These are phyloP conservation scores for Malus orientalis DNA, from an alignment of 306 rosid genomes.

Conservation along the genomic window DNA sequence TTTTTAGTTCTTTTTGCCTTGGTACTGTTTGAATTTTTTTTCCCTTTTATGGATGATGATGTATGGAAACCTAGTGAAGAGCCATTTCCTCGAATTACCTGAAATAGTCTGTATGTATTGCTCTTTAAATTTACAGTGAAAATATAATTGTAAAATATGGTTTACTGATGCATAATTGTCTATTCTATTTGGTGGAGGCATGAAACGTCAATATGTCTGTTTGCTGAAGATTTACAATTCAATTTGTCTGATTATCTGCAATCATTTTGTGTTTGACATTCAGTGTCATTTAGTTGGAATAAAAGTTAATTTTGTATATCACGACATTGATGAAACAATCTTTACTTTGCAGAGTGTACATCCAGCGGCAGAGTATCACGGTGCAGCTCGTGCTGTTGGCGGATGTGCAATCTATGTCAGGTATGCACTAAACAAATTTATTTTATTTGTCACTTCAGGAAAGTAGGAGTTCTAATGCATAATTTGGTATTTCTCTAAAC, in stretches of 20 bases:
- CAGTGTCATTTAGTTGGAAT: neutral
- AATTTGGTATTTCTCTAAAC: neutral
- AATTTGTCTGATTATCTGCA: neutral
- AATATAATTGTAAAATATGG: neutral
- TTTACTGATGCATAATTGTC: neutral
- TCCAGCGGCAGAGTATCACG: slow-evolving; percentile 90
- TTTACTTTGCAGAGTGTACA: slow-evolving; percentile 58
- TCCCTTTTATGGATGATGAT: neutral
- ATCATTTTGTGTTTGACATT: neutral
- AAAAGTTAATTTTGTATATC: neutral
- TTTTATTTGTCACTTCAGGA: neutral
- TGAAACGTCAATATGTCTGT: neutral
- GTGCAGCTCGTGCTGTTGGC: slow-evolving; percentile 95
- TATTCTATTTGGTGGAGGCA: neutral
- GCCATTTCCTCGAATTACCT: neutral
- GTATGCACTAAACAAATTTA: slow-evolving; percentile 15
- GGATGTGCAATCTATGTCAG: slow-evolving; percentile 96
- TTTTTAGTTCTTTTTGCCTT: neutral
- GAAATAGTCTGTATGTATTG: neutral
- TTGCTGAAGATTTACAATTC: neutral
- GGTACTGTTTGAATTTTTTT: neutral
- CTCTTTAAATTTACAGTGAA: neutral
- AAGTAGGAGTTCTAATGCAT: neutral
- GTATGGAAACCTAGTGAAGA: neutral
- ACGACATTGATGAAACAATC: slow-evolving; percentile 6